Evolutionary conservation across 257 asterid species (phyloP).

Genomic region (Solanum phureja): DNA sequence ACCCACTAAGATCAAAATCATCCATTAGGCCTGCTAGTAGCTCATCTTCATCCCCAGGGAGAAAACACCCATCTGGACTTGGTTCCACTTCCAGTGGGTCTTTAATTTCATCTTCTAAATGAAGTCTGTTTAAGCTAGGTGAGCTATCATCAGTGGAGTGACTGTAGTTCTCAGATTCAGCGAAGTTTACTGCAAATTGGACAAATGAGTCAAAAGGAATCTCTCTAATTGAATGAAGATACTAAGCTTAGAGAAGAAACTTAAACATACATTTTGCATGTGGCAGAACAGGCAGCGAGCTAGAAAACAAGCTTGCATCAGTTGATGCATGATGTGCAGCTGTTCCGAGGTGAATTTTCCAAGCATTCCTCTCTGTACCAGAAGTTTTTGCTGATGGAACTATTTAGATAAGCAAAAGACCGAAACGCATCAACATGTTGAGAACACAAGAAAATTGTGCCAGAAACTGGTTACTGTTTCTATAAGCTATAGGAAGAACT

Average conservation of each 20-base stretch:
- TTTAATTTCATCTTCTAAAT: constrained; percentile 31
- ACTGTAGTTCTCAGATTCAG: constrained; percentile 29
- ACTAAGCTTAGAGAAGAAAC: background rate
- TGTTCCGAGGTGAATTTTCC: constrained; percentile 44
- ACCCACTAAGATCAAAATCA: constrained; percentile 75
- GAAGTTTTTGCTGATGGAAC: constrained; percentile 14
- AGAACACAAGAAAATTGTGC: constrained; percentile 1
- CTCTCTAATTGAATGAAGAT: background rate
- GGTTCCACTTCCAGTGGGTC: constrained; percentile 47
- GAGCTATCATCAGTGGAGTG: constrained; percentile 43
- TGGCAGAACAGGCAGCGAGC: constrained; percentile 66
- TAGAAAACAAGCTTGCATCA: constrained; percentile 78
- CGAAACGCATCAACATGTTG: background rate
- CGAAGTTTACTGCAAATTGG: constrained; percentile 45
- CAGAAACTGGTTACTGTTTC: constrained; percentile 22
- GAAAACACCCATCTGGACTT: constrained; percentile 35
- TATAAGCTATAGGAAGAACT: background rate
- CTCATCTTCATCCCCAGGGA: constrained; percentile 92
- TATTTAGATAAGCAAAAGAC: background rate
- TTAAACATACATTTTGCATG: constrained; percentile 50
- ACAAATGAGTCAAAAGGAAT: background rate
- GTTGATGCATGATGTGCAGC: constrained; percentile 36
- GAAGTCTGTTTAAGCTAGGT: constrained; percentile 31
- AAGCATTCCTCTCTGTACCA: constrained; percentile 34
- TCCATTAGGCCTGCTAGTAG: constrained; percentile 83